phyloP scores from a whole-genome alignment of 2,329 filamentous ascomycete genomes.

The Phialocephala sp. region DNA sequence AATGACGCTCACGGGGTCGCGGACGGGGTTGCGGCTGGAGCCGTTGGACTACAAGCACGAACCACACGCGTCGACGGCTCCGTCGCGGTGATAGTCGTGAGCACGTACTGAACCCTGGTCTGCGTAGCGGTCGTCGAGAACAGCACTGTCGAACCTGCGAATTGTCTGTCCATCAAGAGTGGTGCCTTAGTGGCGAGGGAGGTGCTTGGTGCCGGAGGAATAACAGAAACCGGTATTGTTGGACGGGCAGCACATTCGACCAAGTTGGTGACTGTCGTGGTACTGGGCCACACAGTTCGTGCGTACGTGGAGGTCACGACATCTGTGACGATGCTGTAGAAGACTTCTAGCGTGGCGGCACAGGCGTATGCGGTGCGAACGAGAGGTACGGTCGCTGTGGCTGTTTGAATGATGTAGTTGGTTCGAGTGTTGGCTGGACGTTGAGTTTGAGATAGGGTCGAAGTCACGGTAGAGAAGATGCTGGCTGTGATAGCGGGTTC shows the following conservation, averaged over 20 bases:
- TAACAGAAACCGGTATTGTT: background rate
- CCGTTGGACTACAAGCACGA: background rate
- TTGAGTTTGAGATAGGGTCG: background rate
- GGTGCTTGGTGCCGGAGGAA: background rate
- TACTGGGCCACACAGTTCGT: background rate
- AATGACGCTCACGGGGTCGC: too few species aligned
- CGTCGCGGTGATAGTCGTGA: background rate
- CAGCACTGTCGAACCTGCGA: background rate
- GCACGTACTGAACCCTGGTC: background rate
- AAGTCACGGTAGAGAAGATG: background rate
- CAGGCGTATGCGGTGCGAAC: constrained; percentile 10
- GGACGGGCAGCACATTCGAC: background rate
- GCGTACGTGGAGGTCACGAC: background rate
- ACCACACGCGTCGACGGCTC: background rate
- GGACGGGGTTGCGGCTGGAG: too few species aligned
- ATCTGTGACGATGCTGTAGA: background rate
- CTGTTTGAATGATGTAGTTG: background rate
- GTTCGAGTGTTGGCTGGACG: constrained; percentile 5
- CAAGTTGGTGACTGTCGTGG: background rate
- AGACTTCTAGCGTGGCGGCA: constrained; percentile 5
- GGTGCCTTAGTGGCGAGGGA: background rate
- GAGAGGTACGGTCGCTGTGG: background rate
- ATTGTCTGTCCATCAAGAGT: background rate
- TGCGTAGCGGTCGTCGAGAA: background rate
- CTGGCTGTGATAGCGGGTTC: background rate